Evolutionary conservation across 371 early-diverging fungal genomes (phyloP), one percentile per base, ranked within the genome.

Genomic region (Haplosporangium sp.): DNA sequence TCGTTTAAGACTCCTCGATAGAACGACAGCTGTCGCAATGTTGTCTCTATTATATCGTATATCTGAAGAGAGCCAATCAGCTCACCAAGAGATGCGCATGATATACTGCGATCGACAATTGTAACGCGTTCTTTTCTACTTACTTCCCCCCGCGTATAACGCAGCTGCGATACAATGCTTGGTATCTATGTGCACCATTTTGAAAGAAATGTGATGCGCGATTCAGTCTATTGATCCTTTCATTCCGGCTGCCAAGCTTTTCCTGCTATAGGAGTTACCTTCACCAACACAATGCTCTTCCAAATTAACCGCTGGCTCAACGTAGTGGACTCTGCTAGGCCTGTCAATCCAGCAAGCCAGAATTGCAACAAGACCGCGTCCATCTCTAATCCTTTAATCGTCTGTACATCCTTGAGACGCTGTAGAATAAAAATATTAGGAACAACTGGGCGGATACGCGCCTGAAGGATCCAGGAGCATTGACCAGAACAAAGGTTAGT

Each of bases 321-420:
- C 0, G 65, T 37, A 16, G n/a, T 62, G 8, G 79, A 67, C 41
- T 79, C 79, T 0, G 79, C 72, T 3, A 79, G 47, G 6, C 79
- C 79, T 38, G 79, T 79, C 36, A 79, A 42, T 54, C 68, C 73
- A 37, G 79, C 72, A 6, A 79, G 55, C 79, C 79, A 79, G 29
- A 72, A 62, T 45, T 79, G 73, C 8, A 79, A 59, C 4, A 79
- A 65, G 14, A 79, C 64, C 18, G 61, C 56, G 4, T 68, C 79
- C 61, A 72, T 60, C 29, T 72, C 73, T 16, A 72, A 18, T 20
- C 42, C 62, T 21, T 79, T 79, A 48, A 72, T 64, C 55, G 55
- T 59, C 23, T 72, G 72, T 11, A 61, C 54, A 57, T 79, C 79
- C 58, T 79, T 79, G 62, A 79, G 68, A 21, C 72, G 54, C 45